Conservation (phyloP, 768 basidiomycete genomes). For the Suillus alpinus region DNA sequence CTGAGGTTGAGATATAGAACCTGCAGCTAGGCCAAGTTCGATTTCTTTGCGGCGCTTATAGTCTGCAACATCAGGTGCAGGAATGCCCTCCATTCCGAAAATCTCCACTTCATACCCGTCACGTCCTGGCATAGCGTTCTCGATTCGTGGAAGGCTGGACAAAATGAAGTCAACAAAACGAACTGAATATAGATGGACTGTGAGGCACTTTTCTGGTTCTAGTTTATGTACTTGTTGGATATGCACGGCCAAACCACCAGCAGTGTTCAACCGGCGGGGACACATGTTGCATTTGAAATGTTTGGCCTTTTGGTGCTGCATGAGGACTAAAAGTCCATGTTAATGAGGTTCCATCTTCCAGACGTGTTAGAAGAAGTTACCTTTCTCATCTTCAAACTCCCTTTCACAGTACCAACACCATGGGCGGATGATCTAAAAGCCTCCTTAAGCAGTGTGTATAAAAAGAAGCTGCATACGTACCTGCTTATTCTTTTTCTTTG, state of each 20-base stretch:
- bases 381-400: slow-evolving; percentile 99
- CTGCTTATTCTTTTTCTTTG: slow-evolving; percentile 57
- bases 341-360: neutral
- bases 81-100: slow-evolving; percentile 99
- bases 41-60: slow-evolving; percentile 96
- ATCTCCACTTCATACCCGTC: slow-evolving; percentile 99
- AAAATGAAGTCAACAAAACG: neutral
- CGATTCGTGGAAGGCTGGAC: slow-evolving; percentile 76
- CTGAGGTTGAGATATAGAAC: slow-evolving; percentile 77
- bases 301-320: slow-evolving; percentile 99
- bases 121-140: slow-evolving; percentile 93
- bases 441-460: slow-evolving; percentile 5
- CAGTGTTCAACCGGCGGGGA: slow-evolving; percentile 92
- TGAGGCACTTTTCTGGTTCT: slow-evolving; percentile 73
- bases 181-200: neutral
- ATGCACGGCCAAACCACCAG: slow-evolving; percentile 96
- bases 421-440: slow-evolving; percentile 68
- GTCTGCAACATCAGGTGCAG: slow-evolving; percentile 89
- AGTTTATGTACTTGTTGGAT: slow-evolving; percentile 99
- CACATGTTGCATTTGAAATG: slow-evolving; percentile 98
- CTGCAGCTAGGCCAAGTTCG: slow-evolving; percentile 82
- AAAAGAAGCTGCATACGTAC: slow-evolving; percentile 18
- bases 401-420: slow-evolving; percentile 99
- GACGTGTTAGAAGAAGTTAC: slow-evolving; percentile 38
- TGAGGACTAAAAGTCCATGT: slow-evolving; percentile 63